A percentile compares a stretch with the other conserved stretches of the same genome.
Evolutionary conservation across 2,329 filamentous ascomycete species (phyloP).

Genomic region (Ceratocystis huliohia): DNA sequence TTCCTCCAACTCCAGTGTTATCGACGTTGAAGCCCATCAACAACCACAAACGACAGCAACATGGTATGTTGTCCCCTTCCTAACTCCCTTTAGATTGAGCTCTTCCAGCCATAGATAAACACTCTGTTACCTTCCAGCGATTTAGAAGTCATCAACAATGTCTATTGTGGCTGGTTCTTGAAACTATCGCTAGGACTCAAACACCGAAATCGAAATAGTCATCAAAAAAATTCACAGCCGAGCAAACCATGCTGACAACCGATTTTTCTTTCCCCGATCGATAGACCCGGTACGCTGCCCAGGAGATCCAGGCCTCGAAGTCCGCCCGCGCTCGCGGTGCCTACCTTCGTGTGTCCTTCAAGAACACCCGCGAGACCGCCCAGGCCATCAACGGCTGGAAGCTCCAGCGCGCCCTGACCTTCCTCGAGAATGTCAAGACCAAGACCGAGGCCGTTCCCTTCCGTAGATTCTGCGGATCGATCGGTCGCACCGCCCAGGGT

Average conservation of each 20-base stretch:
- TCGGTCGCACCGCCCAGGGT: slow-evolving; percentile 95
- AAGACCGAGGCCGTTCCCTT: slow-evolving; percentile 97
- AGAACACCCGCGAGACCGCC: slow-evolving; percentile 99
- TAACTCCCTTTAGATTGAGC: not conserved
- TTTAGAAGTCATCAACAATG: slow-evolving; percentile 9
- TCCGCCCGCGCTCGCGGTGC: slow-evolving; percentile 95
- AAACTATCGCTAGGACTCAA: slow-evolving; percentile 9
- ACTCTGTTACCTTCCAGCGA: not conserved
- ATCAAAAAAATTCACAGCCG: not conserved
- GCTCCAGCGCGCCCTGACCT: slow-evolving; percentile 82
- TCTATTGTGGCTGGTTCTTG: not conserved
- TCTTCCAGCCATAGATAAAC: slow-evolving; percentile 9
- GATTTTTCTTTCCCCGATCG: slow-evolving; percentile 15
- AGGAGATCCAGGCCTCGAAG: slow-evolving; percentile 75
- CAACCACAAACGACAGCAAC: slow-evolving; percentile 21
- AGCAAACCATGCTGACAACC: slow-evolving; percentile 11
- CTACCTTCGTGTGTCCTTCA: slow-evolving; percentile 98
- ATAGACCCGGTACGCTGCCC: slow-evolving; percentile 92
- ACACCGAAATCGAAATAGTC: slow-evolving; percentile 5
- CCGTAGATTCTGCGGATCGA: slow-evolving; percentile 93
- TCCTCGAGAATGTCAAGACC: slow-evolving; percentile 95
- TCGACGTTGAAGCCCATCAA: slow-evolving; percentile 21
- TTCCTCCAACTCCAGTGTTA: slow-evolving; percentile 21
- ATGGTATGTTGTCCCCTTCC: slow-evolving; percentile 21
- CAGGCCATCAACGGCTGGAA: slow-evolving; percentile 99